These are phyloP conservation scores for Fusarium transvaalense DNA, from an alignment of 2,329 filamentous ascomycete species.

Conservation along the genomic window DNA sequence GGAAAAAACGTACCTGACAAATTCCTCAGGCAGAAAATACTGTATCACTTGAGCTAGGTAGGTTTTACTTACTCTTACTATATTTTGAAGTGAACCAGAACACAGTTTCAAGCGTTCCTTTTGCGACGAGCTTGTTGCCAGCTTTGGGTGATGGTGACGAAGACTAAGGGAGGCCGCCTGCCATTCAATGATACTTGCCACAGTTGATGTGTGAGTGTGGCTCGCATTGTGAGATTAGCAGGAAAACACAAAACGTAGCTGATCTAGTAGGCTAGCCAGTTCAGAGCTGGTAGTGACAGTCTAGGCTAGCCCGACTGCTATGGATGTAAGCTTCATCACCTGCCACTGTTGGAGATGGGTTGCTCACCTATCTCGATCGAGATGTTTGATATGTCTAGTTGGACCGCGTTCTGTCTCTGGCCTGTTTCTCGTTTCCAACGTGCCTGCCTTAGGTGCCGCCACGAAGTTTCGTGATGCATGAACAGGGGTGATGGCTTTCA, in stretches of 20 bases:
- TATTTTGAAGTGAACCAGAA: constrained; percentile 17
- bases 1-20: constrained; percentile 14
- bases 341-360: neutral
- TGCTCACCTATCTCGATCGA: neutral
- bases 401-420: neutral
- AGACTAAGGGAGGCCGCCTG: constrained; percentile 27
- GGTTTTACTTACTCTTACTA: neutral
- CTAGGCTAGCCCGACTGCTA: neutral
- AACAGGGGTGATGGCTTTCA: constrained; percentile 20
- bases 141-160: constrained; percentile 25
- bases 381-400: neutral
- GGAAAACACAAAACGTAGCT: constrained; percentile 5
- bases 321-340: constrained; percentile 3
- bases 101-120: constrained; percentile 27
- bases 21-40: neutral
- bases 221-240: constrained; percentile 15
- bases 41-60: constrained; percentile 6
- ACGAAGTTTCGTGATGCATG: constrained; percentile 20
- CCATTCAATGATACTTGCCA: constrained; percentile 20
- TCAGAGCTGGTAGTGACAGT: constrained; percentile 28
- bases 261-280: constrained; percentile 14
- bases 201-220: constrained; percentile 30
- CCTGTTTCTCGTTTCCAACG: constrained; percentile 32
- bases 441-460: constrained; percentile 31
- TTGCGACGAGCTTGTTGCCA: constrained; percentile 24